A percentile compares a stretch with the other conserved stretches of the same genome.
Evolutionary conservation across 768 basidiomycete genomes (phyloP).

Genomic region (Tylopilus cervinicoccineus): DNA sequence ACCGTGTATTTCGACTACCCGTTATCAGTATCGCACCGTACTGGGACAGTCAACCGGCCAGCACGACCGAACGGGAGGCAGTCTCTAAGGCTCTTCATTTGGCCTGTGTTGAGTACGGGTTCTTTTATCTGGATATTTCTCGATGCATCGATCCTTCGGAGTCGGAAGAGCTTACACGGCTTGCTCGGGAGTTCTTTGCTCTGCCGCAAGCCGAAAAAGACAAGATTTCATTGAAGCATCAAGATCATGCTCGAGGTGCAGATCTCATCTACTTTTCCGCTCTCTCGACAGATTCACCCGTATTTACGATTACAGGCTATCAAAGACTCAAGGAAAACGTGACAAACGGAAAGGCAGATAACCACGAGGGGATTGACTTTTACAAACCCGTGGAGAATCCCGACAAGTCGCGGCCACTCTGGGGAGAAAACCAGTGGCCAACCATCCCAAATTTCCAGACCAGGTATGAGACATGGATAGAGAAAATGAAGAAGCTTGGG

Average conservation of each 20-base stretch:
- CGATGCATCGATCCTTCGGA: conserved; percentile 53
- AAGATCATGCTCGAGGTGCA: conserved; percentile 77
- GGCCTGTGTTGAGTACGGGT: conserved; percentile 77
- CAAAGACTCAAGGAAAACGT: conserved; percentile 79
- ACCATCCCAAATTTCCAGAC: conserved; percentile 49
- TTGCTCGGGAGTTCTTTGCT: conserved; percentile 72
- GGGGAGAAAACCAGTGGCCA: conserved; percentile 92
- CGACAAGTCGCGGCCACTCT: conserved; percentile 65
- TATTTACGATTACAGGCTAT: conserved; percentile 53
- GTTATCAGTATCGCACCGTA: conserved; percentile 73
- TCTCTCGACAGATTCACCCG: background rate
- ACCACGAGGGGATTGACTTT: conserved; percentile 82
- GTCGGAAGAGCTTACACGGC: conserved; percentile 56
- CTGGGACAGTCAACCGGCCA: conserved; percentile 34
- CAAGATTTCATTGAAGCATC: conserved; percentile 56
- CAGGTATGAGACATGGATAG: conserved; percentile 70
- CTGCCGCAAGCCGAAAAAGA: conserved; percentile 78
- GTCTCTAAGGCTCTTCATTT: conserved; percentile 57
- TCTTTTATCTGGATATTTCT: conserved; percentile 83
- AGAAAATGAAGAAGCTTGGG: conserved; percentile 83
- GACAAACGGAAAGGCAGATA: conserved; percentile 79
- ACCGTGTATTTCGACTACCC: conserved; percentile 43
- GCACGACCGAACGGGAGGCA: conserved; percentile 37
- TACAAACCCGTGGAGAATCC: conserved; percentile 70
- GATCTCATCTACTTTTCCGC: background rate